These are phyloP conservation scores for Penicillium atrosanguineum DNA, from an alignment of 495 filamentous ascomycete species.

Conservation along the genomic window DNA sequence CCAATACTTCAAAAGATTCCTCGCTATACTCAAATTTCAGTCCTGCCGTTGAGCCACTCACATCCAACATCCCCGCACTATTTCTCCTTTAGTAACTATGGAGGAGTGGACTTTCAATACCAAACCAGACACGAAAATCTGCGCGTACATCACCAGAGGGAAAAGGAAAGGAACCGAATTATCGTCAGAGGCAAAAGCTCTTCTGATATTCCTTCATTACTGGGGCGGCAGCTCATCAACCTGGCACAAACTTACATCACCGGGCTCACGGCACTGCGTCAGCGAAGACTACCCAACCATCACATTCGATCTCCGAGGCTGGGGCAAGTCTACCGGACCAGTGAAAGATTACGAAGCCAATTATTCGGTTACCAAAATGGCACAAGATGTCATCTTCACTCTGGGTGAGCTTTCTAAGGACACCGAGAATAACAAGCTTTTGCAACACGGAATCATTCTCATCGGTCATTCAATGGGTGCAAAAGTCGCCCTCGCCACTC, in stretches of 20 bases:
- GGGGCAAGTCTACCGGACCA: slow-evolving; percentile 38
- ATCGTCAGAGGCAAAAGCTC: slow-evolving; percentile 11
- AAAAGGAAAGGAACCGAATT: background rate
- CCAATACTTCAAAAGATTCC: background rate
- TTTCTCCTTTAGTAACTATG: no score
- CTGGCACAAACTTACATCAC: slow-evolving; percentile 30
- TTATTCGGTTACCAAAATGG: slow-evolving; percentile 29
- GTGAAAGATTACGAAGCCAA: background rate
- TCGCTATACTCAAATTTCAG: background rate
- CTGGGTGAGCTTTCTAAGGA: slow-evolving; percentile 19
- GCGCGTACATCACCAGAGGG: slow-evolving; percentile 7
- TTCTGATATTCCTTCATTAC: slow-evolving; percentile 42
- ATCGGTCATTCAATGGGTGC: slow-evolving; percentile 46
- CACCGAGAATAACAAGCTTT: background rate
- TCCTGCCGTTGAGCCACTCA: background rate
- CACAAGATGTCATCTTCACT: slow-evolving; percentile 28
- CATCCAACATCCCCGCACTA: no score
- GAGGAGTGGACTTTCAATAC: no score
- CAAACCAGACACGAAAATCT: slow-evolving; percentile 2
- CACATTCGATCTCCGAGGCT: slow-evolving; percentile 38
- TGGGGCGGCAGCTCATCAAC: slow-evolving; percentile 43
- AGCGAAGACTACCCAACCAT: slow-evolving; percentile 22
- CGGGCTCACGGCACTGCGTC: slow-evolving; percentile 16
- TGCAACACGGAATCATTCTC: slow-evolving; percentile 29
- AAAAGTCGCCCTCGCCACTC: slow-evolving; percentile 37